Conservation (phyloP, 768 basidiomycete species). For the Mycena epipterygia region DNA sequence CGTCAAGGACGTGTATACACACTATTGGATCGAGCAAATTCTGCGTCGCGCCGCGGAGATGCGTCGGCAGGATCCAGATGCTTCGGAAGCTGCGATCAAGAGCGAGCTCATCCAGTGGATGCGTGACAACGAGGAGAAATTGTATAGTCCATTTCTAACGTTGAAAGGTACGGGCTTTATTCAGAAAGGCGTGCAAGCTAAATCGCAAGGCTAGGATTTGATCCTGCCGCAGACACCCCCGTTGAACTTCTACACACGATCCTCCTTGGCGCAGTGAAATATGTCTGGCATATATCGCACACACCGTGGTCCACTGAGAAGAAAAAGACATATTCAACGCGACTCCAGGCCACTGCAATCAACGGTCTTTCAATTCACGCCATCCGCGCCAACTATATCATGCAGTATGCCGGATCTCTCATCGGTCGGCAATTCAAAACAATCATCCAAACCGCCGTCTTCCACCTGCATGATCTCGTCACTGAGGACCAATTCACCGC, state of each 20-base stretch:
- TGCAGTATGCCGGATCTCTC: no score
- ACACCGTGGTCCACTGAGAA: not conserved
- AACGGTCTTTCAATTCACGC: no score
- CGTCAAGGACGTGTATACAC: conserved; percentile 34
- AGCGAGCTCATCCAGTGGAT: not conserved
- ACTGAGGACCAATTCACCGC: no score
- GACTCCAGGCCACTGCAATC: not conserved
- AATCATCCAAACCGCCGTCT: no score
- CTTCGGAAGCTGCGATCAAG: not conserved
- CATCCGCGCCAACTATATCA: no score
- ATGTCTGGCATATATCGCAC: not conserved
- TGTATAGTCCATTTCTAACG: not conserved
- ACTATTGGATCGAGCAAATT: not conserved
- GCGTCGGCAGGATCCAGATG: not conserved
- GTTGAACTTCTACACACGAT: not conserved
- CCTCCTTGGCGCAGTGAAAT: not conserved
- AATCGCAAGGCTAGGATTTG: not conserved
- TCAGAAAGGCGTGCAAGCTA: not conserved
- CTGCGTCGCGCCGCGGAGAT: not conserved
- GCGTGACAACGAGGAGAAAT: not conserved
- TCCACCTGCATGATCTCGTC: no score
- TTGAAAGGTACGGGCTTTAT: not conserved
- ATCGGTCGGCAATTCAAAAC: no score
- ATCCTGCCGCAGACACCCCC: not conserved
- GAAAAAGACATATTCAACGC: not conserved